Conservation (phyloP, 2,329 filamentous ascomycete species). For the Arthrocladium fulminans region DNA sequence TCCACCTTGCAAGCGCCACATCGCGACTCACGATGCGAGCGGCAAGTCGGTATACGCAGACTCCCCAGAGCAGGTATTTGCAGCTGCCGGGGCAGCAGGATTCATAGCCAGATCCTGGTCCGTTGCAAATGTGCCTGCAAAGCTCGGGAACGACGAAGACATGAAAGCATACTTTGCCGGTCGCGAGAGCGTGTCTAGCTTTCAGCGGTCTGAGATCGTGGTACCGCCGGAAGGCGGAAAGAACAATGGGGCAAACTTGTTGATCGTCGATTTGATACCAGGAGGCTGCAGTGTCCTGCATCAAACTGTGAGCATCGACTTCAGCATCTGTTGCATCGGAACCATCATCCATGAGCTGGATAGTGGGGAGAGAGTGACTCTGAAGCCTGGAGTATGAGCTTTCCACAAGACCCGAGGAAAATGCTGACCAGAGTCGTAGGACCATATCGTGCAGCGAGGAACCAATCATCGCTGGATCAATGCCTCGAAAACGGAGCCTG, state of each 20-base stretch:
- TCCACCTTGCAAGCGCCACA: constrained; percentile 2
- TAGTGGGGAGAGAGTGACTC: constrained; percentile 14
- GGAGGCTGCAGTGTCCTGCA: constrained; percentile 16
- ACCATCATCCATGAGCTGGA: constrained; percentile 20
- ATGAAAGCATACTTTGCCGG: constrained; percentile 15
- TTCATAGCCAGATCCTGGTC: constrained; percentile 16
- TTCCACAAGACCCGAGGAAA: background rate
- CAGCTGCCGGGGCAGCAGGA: constrained; percentile 4
- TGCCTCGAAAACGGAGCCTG: constrained; percentile 16
- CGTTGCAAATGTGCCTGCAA: constrained; percentile 13
- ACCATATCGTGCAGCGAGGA: constrained; percentile 20
- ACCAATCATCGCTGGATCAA: constrained; percentile 20
- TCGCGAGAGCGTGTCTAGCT: constrained; percentile 12
- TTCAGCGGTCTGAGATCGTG: constrained; percentile 14
- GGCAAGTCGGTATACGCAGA: constrained; percentile 7
- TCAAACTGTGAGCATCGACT: constrained; percentile 18
- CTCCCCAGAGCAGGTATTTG: constrained; percentile 14
- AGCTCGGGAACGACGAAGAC: constrained; percentile 15
- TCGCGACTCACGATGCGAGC: constrained; percentile 4
- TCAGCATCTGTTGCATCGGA: constrained; percentile 16
- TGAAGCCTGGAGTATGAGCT: constrained; percentile 17
- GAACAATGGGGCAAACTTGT: constrained; percentile 13
- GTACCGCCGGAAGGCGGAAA: constrained; percentile 8
- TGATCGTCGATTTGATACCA: constrained; percentile 16
- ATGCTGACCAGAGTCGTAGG: constrained; percentile 6